These are phyloP conservation scores for Colletotrichum spaethianum DNA, from an alignment of 2,329 filamentous ascomycete genomes.

Conservation along the genomic window DNA sequence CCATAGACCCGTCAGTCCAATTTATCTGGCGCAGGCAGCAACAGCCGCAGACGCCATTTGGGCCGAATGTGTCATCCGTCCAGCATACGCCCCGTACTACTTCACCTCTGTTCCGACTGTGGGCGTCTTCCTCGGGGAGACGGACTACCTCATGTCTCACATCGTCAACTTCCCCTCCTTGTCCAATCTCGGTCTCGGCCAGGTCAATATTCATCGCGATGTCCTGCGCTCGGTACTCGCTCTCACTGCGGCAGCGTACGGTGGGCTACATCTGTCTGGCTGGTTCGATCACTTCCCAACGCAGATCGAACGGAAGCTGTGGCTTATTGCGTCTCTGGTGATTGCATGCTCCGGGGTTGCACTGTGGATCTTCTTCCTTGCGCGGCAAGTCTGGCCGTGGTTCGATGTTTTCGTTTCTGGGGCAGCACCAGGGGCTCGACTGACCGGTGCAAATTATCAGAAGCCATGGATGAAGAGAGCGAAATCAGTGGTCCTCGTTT, in stretches of 20 bases:
- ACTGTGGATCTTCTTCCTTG: constrained; percentile 39
- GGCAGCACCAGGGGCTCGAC: constrained; percentile 15
- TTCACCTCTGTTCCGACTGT: constrained; percentile 32
- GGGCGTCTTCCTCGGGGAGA: constrained; percentile 36
- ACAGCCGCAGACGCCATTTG: constrained; percentile 12
- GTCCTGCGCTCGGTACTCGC: constrained; percentile 34
- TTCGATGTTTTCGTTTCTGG: constrained; percentile 42
- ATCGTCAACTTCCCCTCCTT: constrained; percentile 32
- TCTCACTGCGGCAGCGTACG: constrained; percentile 34
- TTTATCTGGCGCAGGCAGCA: constrained; percentile 10
- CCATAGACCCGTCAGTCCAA: background rate
- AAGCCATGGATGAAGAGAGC: constrained; percentile 23
- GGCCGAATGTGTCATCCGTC: constrained; percentile 11
- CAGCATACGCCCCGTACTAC: constrained; percentile 8
- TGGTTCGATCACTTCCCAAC: constrained; percentile 48
- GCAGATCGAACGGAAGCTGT: constrained; percentile 43
- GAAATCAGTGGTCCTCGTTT: constrained; percentile 8
- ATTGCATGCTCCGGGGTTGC: constrained; percentile 30
- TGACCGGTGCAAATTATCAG: background rate
- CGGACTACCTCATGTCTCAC: constrained; percentile 29
- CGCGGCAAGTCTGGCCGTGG: constrained; percentile 30
- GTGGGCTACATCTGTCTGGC: constrained; percentile 44
- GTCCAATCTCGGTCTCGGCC: constrained; percentile 33
- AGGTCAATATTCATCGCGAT: constrained; percentile 38
- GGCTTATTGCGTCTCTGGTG: constrained; percentile 44